phyloP scores from a whole-genome alignment of 2,329 filamentous ascomycete species.

The Penicillium sp. region DNA sequence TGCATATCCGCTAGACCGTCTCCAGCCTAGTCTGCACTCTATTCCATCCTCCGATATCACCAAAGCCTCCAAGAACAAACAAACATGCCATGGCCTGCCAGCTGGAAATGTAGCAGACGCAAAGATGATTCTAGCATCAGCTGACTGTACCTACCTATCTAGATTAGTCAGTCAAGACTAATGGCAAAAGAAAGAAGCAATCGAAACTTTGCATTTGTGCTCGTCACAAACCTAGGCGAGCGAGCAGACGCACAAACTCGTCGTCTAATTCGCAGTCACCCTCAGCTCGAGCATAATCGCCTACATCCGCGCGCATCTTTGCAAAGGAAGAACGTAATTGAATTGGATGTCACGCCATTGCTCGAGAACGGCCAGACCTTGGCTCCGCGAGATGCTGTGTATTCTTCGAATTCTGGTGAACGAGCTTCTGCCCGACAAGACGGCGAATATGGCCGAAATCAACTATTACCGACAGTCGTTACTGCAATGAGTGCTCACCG shows the following conservation, averaged over 20 bases:
- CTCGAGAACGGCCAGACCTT: background rate
- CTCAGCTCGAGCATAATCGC: background rate
- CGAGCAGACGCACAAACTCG: background rate
- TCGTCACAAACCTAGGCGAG: background rate
- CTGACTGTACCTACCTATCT: background rate
- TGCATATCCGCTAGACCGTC: background rate
- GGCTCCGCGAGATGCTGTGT: too few species aligned
- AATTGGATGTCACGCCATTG: slow-evolving; percentile 1
- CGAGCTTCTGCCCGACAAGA: background rate
- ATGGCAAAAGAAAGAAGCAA: background rate
- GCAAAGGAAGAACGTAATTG: background rate
- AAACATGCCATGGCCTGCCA: too few species aligned
- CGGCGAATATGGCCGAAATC: background rate
- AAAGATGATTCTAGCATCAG: background rate
- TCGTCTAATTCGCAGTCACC: background rate
- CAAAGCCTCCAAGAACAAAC: too few species aligned
- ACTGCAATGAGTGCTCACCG: background rate
- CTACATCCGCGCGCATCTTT: background rate
- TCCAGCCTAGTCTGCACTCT: background rate
- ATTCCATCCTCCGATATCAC: too few species aligned
- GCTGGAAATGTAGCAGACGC: too few species aligned
- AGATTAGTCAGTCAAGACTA: background rate
- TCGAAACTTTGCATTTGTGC: background rate
- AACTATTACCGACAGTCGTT: background rate
- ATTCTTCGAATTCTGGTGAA: too few species aligned